Evolutionary conservation across 2,329 filamentous ascomycete species (phyloP), one percentile per base, ranked within the genome.

Genomic region (Penicillium sp.): DNA sequence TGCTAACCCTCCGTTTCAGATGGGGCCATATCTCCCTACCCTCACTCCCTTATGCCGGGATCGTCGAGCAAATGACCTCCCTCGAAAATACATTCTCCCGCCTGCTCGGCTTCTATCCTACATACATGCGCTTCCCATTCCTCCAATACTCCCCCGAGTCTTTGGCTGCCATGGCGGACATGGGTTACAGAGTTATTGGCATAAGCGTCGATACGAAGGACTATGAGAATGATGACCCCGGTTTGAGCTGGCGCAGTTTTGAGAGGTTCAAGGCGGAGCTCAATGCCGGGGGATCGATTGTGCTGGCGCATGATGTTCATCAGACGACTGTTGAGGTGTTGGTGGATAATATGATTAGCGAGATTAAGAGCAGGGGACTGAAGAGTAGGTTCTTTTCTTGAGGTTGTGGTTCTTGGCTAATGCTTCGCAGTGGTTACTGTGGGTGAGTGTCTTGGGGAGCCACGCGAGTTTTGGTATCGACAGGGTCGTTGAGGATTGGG

Each of bases 381-480:
- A 45, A 42, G 14, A 49, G 64, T 68, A 56, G 27, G 64, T 57
- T 31, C 40, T 11, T 11, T 34, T 34, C 9, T 10, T 10, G 14
- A 3, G 14, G 18, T 14, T 20, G 3, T 34, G 31, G 31, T 9
- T 20, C 18, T 18, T 36, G 23, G 11, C 13, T 31, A 46, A 46
- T 34, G 23, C 41, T 34, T 44, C 40, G 54, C 54, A 59, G 72
- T 74, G 35, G 77, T 78, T 23, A 78, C 78, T 1, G 74, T 81
- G 4, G 80, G 78, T 0, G 76, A 81, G 49, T 83, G 80, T 47
- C 68, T 82, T 13, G 74, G 73, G 0, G 78, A 82, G 46, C 63
- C 77, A 6, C 49, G 49, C n/a, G 67, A 62, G 13, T 71, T 74
- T 51, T 81, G 78, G 79, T 81, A 81, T 56, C 64, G 67, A 8